These are phyloP conservation scores for Euphorbia tirucalli DNA, from an alignment of 345 rosid genomes.

Conservation along the genomic window DNA sequence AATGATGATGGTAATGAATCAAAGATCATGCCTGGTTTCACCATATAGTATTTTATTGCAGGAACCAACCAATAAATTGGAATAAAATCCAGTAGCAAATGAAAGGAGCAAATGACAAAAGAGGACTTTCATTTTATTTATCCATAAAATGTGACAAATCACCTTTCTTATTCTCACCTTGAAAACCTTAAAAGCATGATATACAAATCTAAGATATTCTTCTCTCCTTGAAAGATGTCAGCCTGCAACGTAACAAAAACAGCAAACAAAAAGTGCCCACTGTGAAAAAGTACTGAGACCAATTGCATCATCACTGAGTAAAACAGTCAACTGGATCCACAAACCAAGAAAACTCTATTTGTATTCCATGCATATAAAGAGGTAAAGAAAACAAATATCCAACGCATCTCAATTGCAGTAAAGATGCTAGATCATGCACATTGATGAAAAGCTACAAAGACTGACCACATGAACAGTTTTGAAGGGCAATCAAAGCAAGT, in stretches of 20 bases:
- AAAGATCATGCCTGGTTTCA: background rate
- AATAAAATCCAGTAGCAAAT: background rate
- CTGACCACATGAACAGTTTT: background rate
- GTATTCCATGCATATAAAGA: background rate
- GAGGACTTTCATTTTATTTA: background rate
- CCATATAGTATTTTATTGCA: background rate
- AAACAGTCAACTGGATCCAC: background rate
- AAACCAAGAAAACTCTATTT: background rate
- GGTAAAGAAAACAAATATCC: background rate
- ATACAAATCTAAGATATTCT: constrained; percentile 78
- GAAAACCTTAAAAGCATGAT: constrained; percentile 94
- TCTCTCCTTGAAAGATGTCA: constrained; percentile 85
- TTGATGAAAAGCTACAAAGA: background rate
- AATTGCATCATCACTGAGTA: background rate
- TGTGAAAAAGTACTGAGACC: background rate
- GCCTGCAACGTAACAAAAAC: constrained; percentile 49
- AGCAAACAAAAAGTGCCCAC: background rate
- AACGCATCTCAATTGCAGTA: background rate
- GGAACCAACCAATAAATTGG: background rate
- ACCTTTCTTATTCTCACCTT: constrained; percentile 46
- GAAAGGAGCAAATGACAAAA: background rate
- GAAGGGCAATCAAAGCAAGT: background rate
- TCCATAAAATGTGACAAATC: background rate
- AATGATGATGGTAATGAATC: background rate
- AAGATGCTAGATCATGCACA: background rate